phyloP scores from a whole-genome alignment of 2,329 filamentous ascomycete species.

The Didymosphaeria variabile region DNA sequence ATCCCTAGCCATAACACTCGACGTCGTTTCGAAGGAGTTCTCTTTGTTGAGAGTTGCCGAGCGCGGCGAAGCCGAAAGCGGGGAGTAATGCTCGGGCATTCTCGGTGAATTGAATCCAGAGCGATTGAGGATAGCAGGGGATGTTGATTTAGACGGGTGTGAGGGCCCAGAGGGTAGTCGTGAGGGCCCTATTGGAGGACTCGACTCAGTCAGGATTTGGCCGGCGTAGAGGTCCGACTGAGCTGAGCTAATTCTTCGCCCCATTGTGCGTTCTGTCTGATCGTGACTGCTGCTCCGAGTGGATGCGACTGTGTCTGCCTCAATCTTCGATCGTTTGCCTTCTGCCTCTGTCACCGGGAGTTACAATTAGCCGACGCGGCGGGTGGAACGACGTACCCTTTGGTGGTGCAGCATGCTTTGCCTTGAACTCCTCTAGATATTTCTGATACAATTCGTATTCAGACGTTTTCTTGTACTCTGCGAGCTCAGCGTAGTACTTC shows the following conservation, averaged over 20 bases:
- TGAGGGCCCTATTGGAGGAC: conserved; percentile 36
- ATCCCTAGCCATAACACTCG: conserved; percentile 32
- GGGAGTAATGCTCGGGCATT: conserved; percentile 45
- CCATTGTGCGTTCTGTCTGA: conserved; percentile 34
- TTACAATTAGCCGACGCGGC: conserved; percentile 6
- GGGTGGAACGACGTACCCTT: conserved; percentile 41
- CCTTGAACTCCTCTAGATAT: conserved; percentile 81
- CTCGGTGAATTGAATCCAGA: conserved; percentile 47
- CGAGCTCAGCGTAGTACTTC: conserved; percentile 75
- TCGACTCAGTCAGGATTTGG: conserved; percentile 37
- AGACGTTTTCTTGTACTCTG: conserved; percentile 79
- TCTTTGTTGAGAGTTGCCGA: conserved; percentile 40
- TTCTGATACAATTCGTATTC: conserved; percentile 73
- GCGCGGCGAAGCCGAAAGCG: conserved; percentile 45
- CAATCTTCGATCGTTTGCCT: conserved; percentile 56
- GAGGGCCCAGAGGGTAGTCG: conserved; percentile 37
- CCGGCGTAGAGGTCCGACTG: conserved; percentile 31
- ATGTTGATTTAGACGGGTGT: conserved; percentile 43
- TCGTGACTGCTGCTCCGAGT: conserved; percentile 44
- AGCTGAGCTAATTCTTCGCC: conserved; percentile 39
- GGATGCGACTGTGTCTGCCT: conserved; percentile 48
- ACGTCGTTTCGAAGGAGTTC: conserved; percentile 31
- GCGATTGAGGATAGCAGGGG: conserved; percentile 41
- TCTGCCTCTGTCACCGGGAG: conserved; percentile 40
- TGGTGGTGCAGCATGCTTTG: conserved; percentile 64